Percentiles rank a stretch among this genome's conserved stretches.
These are phyloP conservation scores for Tuctoria greenei DNA, from an alignment of 176 grass and related monocot genomes.

Conservation along the genomic window DNA sequence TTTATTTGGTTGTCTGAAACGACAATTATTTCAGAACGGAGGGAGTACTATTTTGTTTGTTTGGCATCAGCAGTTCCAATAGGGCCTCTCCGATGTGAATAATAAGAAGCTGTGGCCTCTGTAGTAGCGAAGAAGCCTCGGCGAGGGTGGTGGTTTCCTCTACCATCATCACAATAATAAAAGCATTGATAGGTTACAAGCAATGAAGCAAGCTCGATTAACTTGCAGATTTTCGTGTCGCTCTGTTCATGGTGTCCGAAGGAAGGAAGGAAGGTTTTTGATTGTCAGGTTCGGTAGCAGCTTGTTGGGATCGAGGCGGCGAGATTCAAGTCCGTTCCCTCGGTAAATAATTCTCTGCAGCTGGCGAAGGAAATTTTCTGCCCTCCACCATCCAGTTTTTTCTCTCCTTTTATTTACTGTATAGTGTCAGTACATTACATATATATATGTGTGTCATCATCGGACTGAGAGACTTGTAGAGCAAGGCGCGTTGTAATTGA, in stretches of 20 bases:
- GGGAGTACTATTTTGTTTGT: conserved; percentile 17
- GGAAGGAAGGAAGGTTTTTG: conserved; percentile 51
- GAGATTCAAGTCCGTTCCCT: conserved; percentile 39
- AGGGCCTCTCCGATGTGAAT: conserved; percentile 60
- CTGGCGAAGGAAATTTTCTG: conserved; percentile 46
- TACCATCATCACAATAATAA: conserved; percentile 72
- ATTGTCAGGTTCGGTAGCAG: conserved; percentile 45
- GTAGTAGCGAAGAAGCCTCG: conserved; percentile 44
- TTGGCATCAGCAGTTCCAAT: conserved; percentile 41
- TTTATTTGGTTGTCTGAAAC: too few relatives aligned
- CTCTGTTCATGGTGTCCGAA: conserved; percentile 50
- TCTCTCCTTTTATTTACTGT: conserved; percentile 23
- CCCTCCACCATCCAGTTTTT: conserved; percentile 27
- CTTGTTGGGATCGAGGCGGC: conserved; percentile 1
- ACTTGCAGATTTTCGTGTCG: conserved; percentile 61
- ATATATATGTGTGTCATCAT: conserved; percentile 36
- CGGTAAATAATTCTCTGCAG: conserved; percentile 53
- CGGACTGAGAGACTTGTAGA: conserved; percentile 41
- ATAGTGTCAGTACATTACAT: conserved; percentile 48
- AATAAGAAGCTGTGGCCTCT: conserved; percentile 62
- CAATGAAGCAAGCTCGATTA: conserved; percentile 69
- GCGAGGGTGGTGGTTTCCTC: conserved; percentile 52
- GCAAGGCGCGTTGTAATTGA: conserved; percentile 46
- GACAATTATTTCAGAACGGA: too few relatives aligned
- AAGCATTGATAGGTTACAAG: conserved; percentile 61